Evolutionary conservation across 768 basidiomycete species (phyloP).

Genomic region (Hericium rajendrae): DNA sequence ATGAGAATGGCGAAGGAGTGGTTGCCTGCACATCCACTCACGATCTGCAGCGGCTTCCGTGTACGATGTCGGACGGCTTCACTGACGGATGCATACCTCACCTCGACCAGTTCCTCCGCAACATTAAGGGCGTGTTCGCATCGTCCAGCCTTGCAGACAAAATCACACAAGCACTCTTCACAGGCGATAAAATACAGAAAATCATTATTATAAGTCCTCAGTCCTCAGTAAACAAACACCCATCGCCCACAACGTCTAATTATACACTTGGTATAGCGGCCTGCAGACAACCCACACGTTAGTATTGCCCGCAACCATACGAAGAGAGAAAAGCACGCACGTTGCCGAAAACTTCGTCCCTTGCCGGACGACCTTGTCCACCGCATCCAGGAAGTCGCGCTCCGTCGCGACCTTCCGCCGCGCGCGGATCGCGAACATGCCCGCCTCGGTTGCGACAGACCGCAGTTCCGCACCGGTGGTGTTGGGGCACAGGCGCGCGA

Average conservation of each 20-base stretch:
- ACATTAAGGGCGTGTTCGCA: too few relatives aligned
- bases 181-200: too few relatives aligned
- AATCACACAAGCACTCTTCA: too few relatives aligned
- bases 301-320: conserved; percentile 4
- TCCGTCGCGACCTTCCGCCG: conserved; percentile 95
- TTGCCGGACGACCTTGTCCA: conserved; percentile 97
- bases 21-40: too few relatives aligned
- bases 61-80: too few relatives aligned
- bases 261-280: conserved; percentile 89
- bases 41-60: too few relatives aligned
- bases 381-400: conserved; percentile 93
- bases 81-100: too few relatives aligned
- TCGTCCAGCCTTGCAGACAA: too few relatives aligned
- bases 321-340: conserved; percentile 37
- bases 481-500: conserved; percentile 94
- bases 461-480: conserved; percentile 98
- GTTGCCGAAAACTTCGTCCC: conserved; percentile 98
- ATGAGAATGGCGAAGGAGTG: too few relatives aligned
- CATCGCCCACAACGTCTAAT: conserved; percentile 29
- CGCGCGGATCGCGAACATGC: conserved; percentile 99
- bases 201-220: too few relatives aligned
- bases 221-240: background rate
- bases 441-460: conserved; percentile 95
- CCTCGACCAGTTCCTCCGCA: too few relatives aligned
- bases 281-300: conserved; percentile 26